Base-by-base conservation (phyloP, 768 basidiomycete genomes). In the Tulasnella sp. region DNA sequence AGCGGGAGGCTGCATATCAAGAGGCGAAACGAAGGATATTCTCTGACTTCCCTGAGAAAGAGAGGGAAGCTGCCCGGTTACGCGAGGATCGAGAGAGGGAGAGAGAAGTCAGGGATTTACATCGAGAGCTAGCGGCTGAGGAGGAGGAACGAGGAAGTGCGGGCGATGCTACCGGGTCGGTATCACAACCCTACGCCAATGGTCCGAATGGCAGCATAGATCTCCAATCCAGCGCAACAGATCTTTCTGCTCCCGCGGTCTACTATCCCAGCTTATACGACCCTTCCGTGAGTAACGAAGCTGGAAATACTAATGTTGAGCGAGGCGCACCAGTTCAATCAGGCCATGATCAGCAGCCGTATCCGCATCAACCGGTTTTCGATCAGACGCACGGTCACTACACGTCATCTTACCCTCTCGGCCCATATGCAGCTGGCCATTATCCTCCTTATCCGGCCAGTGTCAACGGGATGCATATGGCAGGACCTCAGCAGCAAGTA, bases 1-100 rank as follows among this genome's bases (percentile, higher is more conserved):
- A 92, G 69, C 84, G 89, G 30, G 88, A 87, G 67, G 90, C 86
- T 0, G 90, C 88, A n/a, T 92, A 92, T 65, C 86, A 87, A 55
- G 83, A 88, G 70, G 89, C 89, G 27, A 81, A 90, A 48, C 84
- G 82, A 38, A 80, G 89, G 58, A 92, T 92, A 64, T 92, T 92
- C 73, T 30, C 34, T 4, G 52, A 51, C 24, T 88, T 89, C 64
- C 78, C 87, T 68, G 85, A 86, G 58, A 80, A 77, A 64, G 62
- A 60, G 34, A 58, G 32, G 27, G 51, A 47, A 10, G 58, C 54
- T 17, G 41, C 38, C 10, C 38, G 44, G 42, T 7, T 56, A 27
- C 38, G 54, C 23, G 61, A 60, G 56, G 44, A 60, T 54, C 13
- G 41, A 43, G 58, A 65, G 44, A 50, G 47, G 54, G 41, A 48